Percentiles rank a stretch among this genome's conserved stretches.
These are phyloP conservation scores for Endoconidiophora polonica DNA, from an alignment of 2,329 filamentous ascomycete species.

Conservation along the genomic window DNA sequence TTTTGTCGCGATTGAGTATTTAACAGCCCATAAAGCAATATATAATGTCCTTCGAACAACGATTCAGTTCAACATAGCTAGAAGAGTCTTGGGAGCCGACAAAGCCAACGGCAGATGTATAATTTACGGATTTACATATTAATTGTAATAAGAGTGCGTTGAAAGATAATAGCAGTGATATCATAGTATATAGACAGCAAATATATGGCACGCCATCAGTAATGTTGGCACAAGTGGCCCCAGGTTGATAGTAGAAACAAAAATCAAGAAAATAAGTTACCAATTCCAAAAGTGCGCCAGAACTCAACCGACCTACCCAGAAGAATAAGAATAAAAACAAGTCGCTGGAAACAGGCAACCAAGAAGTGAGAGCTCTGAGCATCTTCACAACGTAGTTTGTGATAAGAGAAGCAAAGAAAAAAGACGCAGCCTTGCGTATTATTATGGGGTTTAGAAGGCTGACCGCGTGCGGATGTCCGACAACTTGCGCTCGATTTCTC, in stretches of 20 bases:
- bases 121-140: neutral
- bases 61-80: no score
- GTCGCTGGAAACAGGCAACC: conserved; percentile 3
- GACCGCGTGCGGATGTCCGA: conserved; percentile 47
- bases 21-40: no score
- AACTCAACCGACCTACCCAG: conserved; percentile 9
- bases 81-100: no score
- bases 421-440: neutral
- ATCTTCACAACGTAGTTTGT: neutral
- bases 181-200: conserved; percentile 10
- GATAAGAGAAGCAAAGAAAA: conserved; percentile 20
- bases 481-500: conserved; percentile 93
- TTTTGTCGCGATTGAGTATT: no score
- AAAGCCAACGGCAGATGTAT: no score
- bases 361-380: neutral
- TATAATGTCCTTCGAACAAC: no score
- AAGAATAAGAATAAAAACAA: conserved; percentile 1
- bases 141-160: neutral
- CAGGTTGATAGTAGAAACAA: conserved; percentile 1
- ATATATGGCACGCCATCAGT: neutral
- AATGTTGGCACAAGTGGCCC: no score
- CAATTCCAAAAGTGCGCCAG: conserved; percentile 5
- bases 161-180: conserved; percentile 4
- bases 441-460: conserved; percentile 30
- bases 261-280: conserved; percentile 4